These are phyloP conservation scores for Smittium culicis DNA, from an alignment of 371 early-diverging fungal genomes.

Conservation along the genomic window DNA sequence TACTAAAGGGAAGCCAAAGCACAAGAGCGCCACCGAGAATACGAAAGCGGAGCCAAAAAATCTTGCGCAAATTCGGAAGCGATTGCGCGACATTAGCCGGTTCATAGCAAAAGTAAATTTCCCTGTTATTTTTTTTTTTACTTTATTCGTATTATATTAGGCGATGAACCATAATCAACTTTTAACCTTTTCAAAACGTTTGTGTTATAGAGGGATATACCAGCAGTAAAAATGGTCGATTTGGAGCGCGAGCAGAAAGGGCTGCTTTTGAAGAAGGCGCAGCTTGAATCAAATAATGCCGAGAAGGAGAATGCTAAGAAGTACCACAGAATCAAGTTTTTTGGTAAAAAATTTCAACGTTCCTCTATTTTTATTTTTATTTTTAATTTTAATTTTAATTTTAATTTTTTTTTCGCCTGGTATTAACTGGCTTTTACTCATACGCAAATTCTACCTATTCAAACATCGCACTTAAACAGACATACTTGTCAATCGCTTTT, in stretches of 20 bases:
- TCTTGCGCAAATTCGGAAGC: constrained; percentile 11
- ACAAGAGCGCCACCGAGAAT: neutral
- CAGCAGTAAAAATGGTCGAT: constrained; percentile 1
- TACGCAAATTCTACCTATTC: too few relatives aligned
- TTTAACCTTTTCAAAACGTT: neutral
- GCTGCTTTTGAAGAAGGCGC: neutral
- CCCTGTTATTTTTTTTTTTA: neutral
- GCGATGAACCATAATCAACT: neutral
- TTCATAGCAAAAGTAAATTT: neutral
- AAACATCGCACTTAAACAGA: too few relatives aligned
- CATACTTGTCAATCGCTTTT: too few relatives aligned
- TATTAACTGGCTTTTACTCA: too few relatives aligned
- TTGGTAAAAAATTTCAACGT: constrained; percentile 6
- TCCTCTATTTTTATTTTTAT: neutral
- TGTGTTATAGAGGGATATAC: neutral
- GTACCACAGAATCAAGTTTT: constrained; percentile 13
- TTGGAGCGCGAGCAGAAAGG: constrained; percentile 11
- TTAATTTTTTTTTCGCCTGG: too few relatives aligned
- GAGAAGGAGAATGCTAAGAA: constrained; percentile 9
- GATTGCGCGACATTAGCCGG: constrained; percentile 17
- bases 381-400: too few relatives aligned
- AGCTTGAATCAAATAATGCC: neutral
- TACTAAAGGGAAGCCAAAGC: neutral
- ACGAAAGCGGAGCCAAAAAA: too few relatives aligned
- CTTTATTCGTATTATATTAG: neutral